Evolutionary conservation across 106 monocot species (phyloP).

Genomic region (Hemerocallis citrina): DNA sequence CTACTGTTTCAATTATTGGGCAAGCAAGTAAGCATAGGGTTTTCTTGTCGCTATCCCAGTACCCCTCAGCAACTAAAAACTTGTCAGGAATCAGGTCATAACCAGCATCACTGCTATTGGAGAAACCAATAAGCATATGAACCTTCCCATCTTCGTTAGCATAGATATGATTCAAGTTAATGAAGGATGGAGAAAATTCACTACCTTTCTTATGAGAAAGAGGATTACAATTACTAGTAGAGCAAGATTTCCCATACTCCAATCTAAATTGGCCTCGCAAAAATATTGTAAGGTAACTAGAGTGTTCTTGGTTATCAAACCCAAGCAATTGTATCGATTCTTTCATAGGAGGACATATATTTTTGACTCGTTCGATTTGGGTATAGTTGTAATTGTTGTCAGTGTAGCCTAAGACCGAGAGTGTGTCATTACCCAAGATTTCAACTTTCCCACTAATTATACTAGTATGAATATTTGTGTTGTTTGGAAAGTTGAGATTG

Average conservation of each 20-base stretch:
- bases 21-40: conserved; percentile 29
- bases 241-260: too few relatives aligned
- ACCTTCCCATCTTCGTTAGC: conserved; percentile 37
- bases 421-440: conserved; percentile 18
- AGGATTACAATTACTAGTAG: conserved; percentile 10
- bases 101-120: conserved; percentile 10
- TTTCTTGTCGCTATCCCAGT: conserved; percentile 33
- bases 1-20: conserved; percentile 5
- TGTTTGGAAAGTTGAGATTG: conserved; percentile 31
- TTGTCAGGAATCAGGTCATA: conserved; percentile 11
- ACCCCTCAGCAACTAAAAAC: conserved; percentile 41
- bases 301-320: too few relatives aligned
- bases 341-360: conserved; percentile 7
- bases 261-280: conserved; percentile 18
- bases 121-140: conserved; percentile 36
- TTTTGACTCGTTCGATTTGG: conserved; percentile 20
- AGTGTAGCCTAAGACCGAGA: conserved; percentile 32
- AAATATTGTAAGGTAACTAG: background rate
- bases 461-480: conserved; percentile 21
- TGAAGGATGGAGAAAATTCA: conserved; percentile 22
- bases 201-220: conserved; percentile 16
- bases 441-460: conserved; percentile 31
- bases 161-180: conserved; percentile 28
- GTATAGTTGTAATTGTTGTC: conserved; percentile 43
- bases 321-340: conserved; percentile 3